Evolutionary conservation across 2,329 filamentous ascomycete genomes (phyloP), one percentile per base, ranked within the genome.

Genomic region (Aspergillus sp.): DNA sequence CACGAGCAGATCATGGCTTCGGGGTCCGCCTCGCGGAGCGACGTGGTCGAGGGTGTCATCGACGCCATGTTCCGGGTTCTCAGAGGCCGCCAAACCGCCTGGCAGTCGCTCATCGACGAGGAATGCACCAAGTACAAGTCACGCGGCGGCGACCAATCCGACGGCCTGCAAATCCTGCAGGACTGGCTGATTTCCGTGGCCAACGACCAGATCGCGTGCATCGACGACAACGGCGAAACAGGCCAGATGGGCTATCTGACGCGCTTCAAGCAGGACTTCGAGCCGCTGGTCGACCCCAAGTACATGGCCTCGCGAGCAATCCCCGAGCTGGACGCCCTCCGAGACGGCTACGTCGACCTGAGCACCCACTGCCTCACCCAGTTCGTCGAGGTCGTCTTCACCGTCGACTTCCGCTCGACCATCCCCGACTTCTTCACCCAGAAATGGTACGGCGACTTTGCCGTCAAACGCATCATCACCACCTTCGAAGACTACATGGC

Each of bases 201-300:
- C 47, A 98, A 98, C 64, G 91, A 98, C 63, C 91, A 98, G 60
- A 96, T 98, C 55, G 88, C 88, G 35, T 95, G 86, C 60, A 94
- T 98, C 51, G 91, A 96, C 58, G 93, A 96, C 57, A 76, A 75
- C 38, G 64, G 72, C 53, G 82, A 82, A 45, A 81, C 85, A 40
- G 81, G 84, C 33, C 78, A 81, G 19, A 67, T 82, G 15, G 84
- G 82, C 17, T 95, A 95, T 64, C 72, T 96, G 30, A 80, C 84
- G 3, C 80, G 81, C 50, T 95, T 95, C 74, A 78, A 78, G 47
- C 76, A 80, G 47, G 85, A 91, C 51, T 82, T 93, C 53, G 82
- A 85, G 53, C 72, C 82, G 2, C 69, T 91, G 20, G 83, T 95
- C 27, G 81, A 84, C 30, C 75, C 82, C 14, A 76, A 78, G 39